Evolutionary conservation across 2,329 filamentous ascomycete genomes (phyloP), one percentile per base, ranked within the genome.

Genomic region (Epichloe sibirici): DNA sequence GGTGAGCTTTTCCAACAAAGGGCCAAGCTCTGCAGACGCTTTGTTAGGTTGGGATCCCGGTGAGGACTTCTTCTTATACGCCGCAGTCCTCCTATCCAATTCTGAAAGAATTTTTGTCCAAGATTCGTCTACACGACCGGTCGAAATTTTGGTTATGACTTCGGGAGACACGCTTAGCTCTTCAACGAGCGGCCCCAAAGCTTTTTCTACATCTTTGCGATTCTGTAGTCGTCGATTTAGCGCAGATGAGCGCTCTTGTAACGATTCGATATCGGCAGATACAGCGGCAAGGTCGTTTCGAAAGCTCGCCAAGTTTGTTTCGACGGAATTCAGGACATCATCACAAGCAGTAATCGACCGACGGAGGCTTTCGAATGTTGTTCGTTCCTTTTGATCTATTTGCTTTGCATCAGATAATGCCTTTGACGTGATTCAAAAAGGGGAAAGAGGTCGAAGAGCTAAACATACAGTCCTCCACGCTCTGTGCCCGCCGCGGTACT

Each of bases 231-330:
- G 84, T 38, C 87, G 82, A 60, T 89, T 96, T 54, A 98, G 70
- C 7, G 85, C 82, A 11, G 85, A 79, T 0, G 93, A 98, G 46
- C 93, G 82, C 49, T 85, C 83, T 70, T 98, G 93, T 42, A 98
- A 72, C 2, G 84, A 90, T 69, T 98, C 93, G 49, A 98, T 98
- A 65, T 98, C 93, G 6, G 90, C 85, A 1, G 93, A 96, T 12
- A 98, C 93, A 13, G 83, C 81, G 8, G 89, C 91, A 11, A 98
- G 79, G 67, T 98, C 94, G 55, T 90, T 87, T 65, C 94, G 90
- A 65, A 98, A 98, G 66, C 85, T 91, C 39, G 87, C 87, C 51
- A 98, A 76, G 65, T 96, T 97, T 35, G 81, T 83, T 71, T 98
- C 91, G 51, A 98, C 93, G 0, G 90, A 95, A 67, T 84, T 87